A percentile compares a stretch with the other conserved stretches of the same genome.
Evolutionary conservation across 257 asterid species (phyloP).

Genomic region (Lithospermum erythrorhizon): DNA sequence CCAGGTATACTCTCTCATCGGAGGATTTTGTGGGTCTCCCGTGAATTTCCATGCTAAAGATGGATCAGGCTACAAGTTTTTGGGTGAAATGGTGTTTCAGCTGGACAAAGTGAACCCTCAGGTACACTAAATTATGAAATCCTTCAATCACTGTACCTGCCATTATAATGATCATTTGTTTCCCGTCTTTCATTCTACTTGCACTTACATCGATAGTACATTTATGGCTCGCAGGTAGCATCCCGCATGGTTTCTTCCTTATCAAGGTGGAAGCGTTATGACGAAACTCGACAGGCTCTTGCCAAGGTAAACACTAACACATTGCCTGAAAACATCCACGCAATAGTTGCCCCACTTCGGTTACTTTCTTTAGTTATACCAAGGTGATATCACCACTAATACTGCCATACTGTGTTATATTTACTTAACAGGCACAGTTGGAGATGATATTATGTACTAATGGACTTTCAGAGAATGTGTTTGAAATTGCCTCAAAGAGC

Average conservation of each 20-base stretch:
- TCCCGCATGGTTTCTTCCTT: slow-evolving; percentile 85
- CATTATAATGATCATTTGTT: neutral
- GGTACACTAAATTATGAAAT: slow-evolving; percentile 23
- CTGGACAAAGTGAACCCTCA: slow-evolving; percentile 81
- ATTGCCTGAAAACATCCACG: neutral
- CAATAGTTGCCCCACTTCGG: neutral
- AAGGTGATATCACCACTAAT: neutral
- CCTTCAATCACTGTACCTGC: neutral
- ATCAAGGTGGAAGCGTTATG: slow-evolving; percentile 93
- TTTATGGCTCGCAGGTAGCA: slow-evolving; percentile 45
- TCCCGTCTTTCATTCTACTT: neutral
- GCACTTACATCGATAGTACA: neutral
- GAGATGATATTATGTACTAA: slow-evolving; percentile 66
- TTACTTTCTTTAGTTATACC: too few relatives aligned
- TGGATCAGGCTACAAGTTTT: slow-evolving; percentile 68
- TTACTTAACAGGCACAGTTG: slow-evolving; percentile 55
- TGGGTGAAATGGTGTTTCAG: slow-evolving; percentile 65
- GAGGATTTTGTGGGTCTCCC: slow-evolving; percentile 70
- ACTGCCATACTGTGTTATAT: too few relatives aligned
- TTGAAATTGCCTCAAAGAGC: slow-evolving; percentile 89
- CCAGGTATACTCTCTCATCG: slow-evolving; percentile 65
- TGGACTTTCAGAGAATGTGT: slow-evolving; percentile 84
- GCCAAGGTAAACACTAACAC: slow-evolving; percentile 59
- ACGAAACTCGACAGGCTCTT: slow-evolving; percentile 62
- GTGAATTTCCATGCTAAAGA: slow-evolving; percentile 64